A percentile compares a stretch with the other conserved stretches of the same genome.
Conservation (phyloP, 495 filamentous ascomycete genomes). For the Aspergillus hancockii region DNA sequence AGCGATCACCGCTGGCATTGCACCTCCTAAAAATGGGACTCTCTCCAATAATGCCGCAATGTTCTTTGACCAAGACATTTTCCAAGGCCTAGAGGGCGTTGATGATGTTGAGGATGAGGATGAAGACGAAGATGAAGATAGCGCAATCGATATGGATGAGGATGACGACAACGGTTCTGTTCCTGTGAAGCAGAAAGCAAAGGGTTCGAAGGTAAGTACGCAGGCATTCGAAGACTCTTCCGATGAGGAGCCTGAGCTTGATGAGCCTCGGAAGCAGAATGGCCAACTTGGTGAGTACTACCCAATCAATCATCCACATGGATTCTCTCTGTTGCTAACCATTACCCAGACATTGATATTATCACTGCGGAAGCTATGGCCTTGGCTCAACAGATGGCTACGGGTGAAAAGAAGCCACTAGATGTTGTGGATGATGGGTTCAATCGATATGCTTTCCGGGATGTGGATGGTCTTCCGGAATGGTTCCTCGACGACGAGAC, state of each 20-base stretch:
- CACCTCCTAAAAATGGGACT: slow-evolving; percentile 43
- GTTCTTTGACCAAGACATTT: slow-evolving; percentile 96
- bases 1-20: slow-evolving; percentile 45
- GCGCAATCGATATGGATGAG: slow-evolving; percentile 47
- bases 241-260: slow-evolving; percentile 61
- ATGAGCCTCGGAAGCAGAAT: slow-evolving; percentile 67
- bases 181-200: slow-evolving; percentile 17
- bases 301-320: neutral
- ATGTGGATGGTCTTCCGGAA: slow-evolving; percentile 89
- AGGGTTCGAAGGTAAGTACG: slow-evolving; percentile 46
- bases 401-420: slow-evolving; percentile 73
- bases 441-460: slow-evolving; percentile 89
- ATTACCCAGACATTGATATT: slow-evolving; percentile 82
- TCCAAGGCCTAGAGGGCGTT: slow-evolving; percentile 70
- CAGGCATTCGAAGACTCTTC: slow-evolving; percentile 50
- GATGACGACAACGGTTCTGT: slow-evolving; percentile 26
- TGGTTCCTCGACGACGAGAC: slow-evolving; percentile 97
- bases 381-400: slow-evolving; percentile 88
- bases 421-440: slow-evolving; percentile 88
- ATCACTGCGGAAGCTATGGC: slow-evolving; percentile 99
- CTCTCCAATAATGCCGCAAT: slow-evolving; percentile 79
- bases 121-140: slow-evolving; percentile 37
- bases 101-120: slow-evolving; percentile 46
- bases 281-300: slow-evolving; percentile 64
- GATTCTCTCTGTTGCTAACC: slow-evolving; percentile 27